A percentile compares a stretch with the other conserved stretches of the same genome.
These are phyloP conservation scores for Euphorbia neoarborescens DNA, from an alignment of 441 rosid genomes.

Conservation along the genomic window DNA sequence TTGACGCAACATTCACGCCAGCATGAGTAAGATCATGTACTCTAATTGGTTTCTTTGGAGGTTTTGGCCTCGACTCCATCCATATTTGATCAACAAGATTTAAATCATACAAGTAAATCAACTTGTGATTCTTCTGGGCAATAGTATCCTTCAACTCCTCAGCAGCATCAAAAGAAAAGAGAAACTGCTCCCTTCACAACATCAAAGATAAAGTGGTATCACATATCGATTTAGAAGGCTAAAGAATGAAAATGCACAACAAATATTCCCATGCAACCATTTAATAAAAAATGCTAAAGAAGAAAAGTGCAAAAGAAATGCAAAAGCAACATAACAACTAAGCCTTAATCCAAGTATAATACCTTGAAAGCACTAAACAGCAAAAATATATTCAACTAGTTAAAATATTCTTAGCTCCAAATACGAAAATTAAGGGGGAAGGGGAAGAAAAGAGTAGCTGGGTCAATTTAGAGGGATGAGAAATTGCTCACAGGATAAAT, in stretches of 20 bases:
- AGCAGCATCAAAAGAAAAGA: constrained; percentile 85
- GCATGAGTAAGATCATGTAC: constrained; percentile 81
- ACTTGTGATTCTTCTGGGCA: constrained; percentile 65
- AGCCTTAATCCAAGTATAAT: not conserved
- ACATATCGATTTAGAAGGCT: constrained; percentile 21
- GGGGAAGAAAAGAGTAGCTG: not conserved
- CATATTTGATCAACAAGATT: constrained; percentile 88
- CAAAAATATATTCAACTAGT: not conserved
- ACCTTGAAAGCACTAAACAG: not conserved
- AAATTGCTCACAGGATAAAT: constrained; percentile 81
- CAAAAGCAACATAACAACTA: not conserved
- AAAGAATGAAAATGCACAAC: not conserved
- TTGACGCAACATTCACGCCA: constrained; percentile 69
- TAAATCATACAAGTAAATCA: constrained; percentile 62
- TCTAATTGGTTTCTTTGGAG: constrained; percentile 68
- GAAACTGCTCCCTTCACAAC: constrained; percentile 95
- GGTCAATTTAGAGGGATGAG: constrained; percentile 25
- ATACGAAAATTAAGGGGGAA: not conserved
- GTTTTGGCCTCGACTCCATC: constrained; percentile 79
- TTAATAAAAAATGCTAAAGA: not conserved
- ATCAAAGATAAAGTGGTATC: constrained; percentile 41
- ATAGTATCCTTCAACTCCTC: constrained; percentile 83
- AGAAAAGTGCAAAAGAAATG: not conserved
- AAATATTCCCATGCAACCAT: not conserved
- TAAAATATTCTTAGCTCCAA: not conserved